Evolutionary conservation across 352 stramenopile species (phyloP).

Genomic region (Pythium folliculosum): DNA sequence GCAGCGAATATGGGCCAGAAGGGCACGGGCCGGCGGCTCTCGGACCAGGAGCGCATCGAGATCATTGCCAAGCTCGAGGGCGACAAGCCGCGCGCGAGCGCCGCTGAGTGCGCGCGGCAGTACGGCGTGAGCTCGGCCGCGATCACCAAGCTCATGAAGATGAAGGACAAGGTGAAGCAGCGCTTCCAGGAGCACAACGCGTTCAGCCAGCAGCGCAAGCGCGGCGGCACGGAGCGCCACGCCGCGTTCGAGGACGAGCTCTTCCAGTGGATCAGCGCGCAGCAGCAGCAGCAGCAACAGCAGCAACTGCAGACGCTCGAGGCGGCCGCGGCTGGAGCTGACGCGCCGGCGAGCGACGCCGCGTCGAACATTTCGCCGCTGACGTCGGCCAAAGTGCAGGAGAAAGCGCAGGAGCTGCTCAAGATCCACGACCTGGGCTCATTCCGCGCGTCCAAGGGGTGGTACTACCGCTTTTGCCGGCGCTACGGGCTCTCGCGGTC

Average conservation of each 20-base stretch:
- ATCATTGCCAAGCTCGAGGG: slow-evolving; percentile 74
- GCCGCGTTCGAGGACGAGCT: slow-evolving; percentile 56
- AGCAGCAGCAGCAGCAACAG: slow-evolving; percentile 15
- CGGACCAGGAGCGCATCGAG: slow-evolving; percentile 73
- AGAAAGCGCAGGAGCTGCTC: slow-evolving; percentile 29
- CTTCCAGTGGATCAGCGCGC: slow-evolving; percentile 47
- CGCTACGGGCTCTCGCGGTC: slow-evolving; percentile 57
- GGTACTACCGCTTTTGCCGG: slow-evolving; percentile 78
- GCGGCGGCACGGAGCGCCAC: slow-evolving; percentile 49
- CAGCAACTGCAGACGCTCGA: neutral
- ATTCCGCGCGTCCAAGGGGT: slow-evolving; percentile 62
- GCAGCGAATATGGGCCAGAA: slow-evolving; percentile 29
- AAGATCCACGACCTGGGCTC: slow-evolving; percentile 27
- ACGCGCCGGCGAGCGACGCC: too few species aligned
- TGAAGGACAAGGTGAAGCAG: slow-evolving; percentile 66
- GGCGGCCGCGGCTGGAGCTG: too few species aligned
- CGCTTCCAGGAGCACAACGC: slow-evolving; percentile 52
- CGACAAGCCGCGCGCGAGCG: slow-evolving; percentile 46
- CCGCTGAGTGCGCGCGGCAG: slow-evolving; percentile 55
- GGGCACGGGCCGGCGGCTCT: slow-evolving; percentile 62
- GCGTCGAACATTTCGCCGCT: neutral
- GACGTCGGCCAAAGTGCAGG: slow-evolving; percentile 28
- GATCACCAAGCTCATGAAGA: slow-evolving; percentile 83
- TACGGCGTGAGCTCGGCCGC: slow-evolving; percentile 71
- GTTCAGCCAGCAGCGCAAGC: slow-evolving; percentile 55